Evolutionary conservation across 108 stramenopile species (phyloP), one percentile per base, ranked within the genome.

Genomic region (Pseudonitzschia multiseries): DNA sequence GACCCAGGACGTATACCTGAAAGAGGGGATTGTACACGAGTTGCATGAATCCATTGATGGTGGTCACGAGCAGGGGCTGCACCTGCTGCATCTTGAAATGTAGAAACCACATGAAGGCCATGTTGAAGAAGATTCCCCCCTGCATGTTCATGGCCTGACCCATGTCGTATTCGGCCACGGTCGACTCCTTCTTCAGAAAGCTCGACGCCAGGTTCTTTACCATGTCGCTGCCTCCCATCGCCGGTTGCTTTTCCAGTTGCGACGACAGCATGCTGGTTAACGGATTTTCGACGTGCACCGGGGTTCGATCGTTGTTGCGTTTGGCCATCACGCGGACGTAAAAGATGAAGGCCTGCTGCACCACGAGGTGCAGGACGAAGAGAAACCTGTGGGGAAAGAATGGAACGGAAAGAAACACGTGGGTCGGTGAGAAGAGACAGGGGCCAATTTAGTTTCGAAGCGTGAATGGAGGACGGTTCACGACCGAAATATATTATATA

Each of bases 71-170:
- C 8, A 94, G 74, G 18, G 93, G 93, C 70, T 94, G 93, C 5
- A 87, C 81, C 65, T 92, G 91, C 57, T 79, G 78, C 88, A 94
- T 77, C 70, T 84, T 87, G 75, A 91, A 92, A 81, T 94, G 93
- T 57, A 94, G 66, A 50, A 94, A 82, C 84, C 89, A 92, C 43
- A 89, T 72, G 65, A 94, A 79, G 0, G 77, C 33, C 88, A 94
- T 87, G 51, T 87, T 87, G 56, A 89, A 75, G 8, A 94, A 48
- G 24, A 94, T 60, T n/a, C 80, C 72, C 13, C 75, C 66, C 64
- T 90, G 87, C 89, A 91, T 92, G 44, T 54, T 65, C 53, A 78
- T 81, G 12, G 83, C 85, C 69, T 91, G 81, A 48, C 80, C 76
- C 66, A 92, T 62, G 74, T 95, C 93, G 67, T 95, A 95, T 51